Evolutionary conservation across 2,329 filamentous ascomycete species (phyloP), one percentile per base, ranked within the genome.

Genomic region (Venturia asperata): DNA sequence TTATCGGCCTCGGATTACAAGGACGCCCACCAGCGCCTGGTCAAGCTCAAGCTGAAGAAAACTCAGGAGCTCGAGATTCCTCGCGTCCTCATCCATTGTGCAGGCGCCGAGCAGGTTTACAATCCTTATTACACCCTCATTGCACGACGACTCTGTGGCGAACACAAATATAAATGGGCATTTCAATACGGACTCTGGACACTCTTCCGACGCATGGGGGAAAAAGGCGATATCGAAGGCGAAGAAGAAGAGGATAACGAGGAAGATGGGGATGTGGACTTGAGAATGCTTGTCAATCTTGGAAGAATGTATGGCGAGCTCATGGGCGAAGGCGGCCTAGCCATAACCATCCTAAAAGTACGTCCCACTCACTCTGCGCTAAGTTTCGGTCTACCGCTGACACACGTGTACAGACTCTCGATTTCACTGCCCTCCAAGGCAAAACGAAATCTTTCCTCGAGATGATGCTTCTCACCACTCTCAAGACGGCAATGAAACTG

Each of bases 71-170:
- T 87, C 30, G 93, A 97, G 74, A 89, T 97, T 41, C 88, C 93
- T 0, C 86, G 89, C 63, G 92, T 99, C 21, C 80, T 99, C 37
- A 83, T 97, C 10, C 92, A 94, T 70, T 97, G 92, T 73, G 87
- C 88, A 0, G 90, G 90, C 55, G 88, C 89, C 3, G 94, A 97
- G 77, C 81, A 87, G 65, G 81, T 82, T 0, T 96, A 97, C 76
- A 99, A 99, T 71, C 90, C 90, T 0, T 99, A 96, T 77, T 99
- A 99, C 74, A 90, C 90, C 0, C 80, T 96, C 0, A 87, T 99
- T 45, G 92, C 91, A 11, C 85, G 85, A 61, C 87, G 87, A 68
- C 82, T 97, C 10, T 95, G 92, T 71, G 80, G 81, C 3, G 90
- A 92, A 67, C 86, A 86, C 69, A 86, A 87, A 70, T 82, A 95